These are phyloP conservation scores for Fusarium euwallaceae DNA, from an alignment of 2,329 filamentous ascomycete species.

Conservation along the genomic window DNA sequence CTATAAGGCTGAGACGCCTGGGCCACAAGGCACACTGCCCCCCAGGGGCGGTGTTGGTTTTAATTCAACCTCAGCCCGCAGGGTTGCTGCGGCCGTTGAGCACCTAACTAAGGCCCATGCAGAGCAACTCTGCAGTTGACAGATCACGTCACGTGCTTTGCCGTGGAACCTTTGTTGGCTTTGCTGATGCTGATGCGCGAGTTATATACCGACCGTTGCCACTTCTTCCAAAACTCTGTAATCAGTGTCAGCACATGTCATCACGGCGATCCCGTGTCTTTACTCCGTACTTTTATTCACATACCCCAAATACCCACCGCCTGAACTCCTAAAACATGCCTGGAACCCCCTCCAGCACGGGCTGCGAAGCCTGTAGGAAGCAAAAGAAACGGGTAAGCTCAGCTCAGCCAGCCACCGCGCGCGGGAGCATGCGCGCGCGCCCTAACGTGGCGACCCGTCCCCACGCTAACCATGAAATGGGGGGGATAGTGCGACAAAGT, in stretches of 20 bases:
- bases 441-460: background rate
- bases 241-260: background rate
- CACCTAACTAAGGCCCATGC: background rate
- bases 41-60: background rate
- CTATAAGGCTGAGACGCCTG: background rate
- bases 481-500: conserved; percentile 24
- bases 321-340: conserved; percentile 17
- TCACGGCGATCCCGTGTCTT: background rate
- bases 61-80: background rate
- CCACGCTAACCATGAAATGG: background rate
- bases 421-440: conserved; percentile 1
- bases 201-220: background rate
- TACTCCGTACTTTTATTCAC: background rate
- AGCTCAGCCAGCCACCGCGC: background rate
- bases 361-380: conserved; percentile 32
- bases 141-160: background rate
- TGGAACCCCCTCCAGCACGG: conserved; percentile 31
- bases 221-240: background rate
- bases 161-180: background rate
- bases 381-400: conserved; percentile 36
- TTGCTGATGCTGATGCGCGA: background rate
- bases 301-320: background rate
- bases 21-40: background rate
- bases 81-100: background rate
- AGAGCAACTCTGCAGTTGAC: background rate